phyloP scores from a whole-genome alignment of 2,329 filamentous ascomycete species.

The Fonsecaea monophora region DNA sequence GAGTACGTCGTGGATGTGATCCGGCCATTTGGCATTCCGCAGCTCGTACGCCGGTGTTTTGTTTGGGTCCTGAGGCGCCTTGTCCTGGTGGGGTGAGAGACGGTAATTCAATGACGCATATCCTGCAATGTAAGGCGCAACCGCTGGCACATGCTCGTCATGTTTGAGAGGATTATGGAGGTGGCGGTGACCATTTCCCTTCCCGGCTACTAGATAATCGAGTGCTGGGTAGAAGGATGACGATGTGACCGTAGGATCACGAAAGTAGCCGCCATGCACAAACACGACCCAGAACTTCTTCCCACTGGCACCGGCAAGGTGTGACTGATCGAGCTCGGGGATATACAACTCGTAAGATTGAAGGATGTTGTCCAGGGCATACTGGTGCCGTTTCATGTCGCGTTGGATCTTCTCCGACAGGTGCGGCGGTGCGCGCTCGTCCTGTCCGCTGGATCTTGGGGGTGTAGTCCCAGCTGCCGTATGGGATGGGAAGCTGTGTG shows the following conservation, averaged over 20 bases:
- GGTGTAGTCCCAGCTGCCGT: slow-evolving; percentile 7
- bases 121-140: slow-evolving; percentile 44
- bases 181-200: slow-evolving; percentile 5
- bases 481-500: slow-evolving; percentile 19
- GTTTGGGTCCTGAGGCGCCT: slow-evolving; percentile 47
- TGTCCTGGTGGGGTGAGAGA: slow-evolving; percentile 50
- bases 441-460: slow-evolving; percentile 11
- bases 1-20: slow-evolving; percentile 54
- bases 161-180: slow-evolving; percentile 15
- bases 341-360: slow-evolving; percentile 40
- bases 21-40: slow-evolving; percentile 52
- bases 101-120: slow-evolving; percentile 57
- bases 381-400: slow-evolving; percentile 37
- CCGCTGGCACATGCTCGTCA: slow-evolving; percentile 4
- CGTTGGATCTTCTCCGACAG: slow-evolving; percentile 25
- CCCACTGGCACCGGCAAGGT: slow-evolving; percentile 13
- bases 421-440: slow-evolving; percentile 11
- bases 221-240: slow-evolving; percentile 47
- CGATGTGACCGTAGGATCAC: slow-evolving; percentile 52
- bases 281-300: slow-evolving; percentile 42
- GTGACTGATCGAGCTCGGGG: slow-evolving; percentile 20
- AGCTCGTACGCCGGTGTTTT: slow-evolving; percentile 42
- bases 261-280: slow-evolving; percentile 59
- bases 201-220: slow-evolving; percentile 41
- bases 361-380: slow-evolving; percentile 38